Evolutionary conservation across 495 filamentous ascomycete species (phyloP).

Genomic region (Xylaria bambusicola): DNA sequence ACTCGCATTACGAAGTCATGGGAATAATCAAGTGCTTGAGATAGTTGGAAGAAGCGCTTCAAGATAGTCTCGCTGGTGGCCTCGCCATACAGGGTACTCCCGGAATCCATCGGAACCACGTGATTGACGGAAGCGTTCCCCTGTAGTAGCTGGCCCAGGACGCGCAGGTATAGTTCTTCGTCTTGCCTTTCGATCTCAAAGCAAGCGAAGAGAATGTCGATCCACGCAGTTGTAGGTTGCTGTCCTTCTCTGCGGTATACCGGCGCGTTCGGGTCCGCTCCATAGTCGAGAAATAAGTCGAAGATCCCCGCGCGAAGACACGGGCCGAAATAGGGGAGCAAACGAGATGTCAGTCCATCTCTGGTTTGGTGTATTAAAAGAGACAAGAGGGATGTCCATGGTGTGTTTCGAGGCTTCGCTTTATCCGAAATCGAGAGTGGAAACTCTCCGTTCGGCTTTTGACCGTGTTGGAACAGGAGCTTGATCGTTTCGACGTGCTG

Average conservation of each 20-base stretch:
- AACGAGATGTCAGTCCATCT: constrained; percentile 8
- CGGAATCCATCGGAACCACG: not conserved
- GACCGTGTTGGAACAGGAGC: constrained; percentile 4
- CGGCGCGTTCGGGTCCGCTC: constrained; percentile 1
- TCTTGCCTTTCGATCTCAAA: constrained; percentile 1
- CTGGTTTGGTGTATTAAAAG: constrained; percentile 5
- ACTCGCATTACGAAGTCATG: constrained; percentile 6
- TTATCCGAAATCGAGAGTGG: not conserved
- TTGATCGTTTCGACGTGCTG: constrained; percentile 6
- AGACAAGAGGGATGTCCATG: constrained; percentile 3
- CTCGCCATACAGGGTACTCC: not conserved
- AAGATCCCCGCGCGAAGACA: constrained; percentile 8
- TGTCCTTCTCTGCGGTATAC: constrained; percentile 9
- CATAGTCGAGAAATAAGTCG: not conserved
- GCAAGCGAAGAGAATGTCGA: constrained; percentile 10
- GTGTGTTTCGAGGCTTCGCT: not conserved
- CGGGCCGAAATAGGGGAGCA: constrained; percentile 4
- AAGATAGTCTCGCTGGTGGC: constrained; percentile 4
- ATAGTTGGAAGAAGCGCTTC: constrained; percentile 8
- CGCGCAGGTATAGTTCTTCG: constrained; percentile 2
- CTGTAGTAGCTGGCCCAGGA: not conserved
- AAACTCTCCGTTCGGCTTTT: constrained; percentile 1
- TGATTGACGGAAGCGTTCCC: not conserved
- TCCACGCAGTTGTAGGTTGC: constrained; percentile 4
- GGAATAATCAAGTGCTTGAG: constrained; percentile 4